Evolutionary conservation across 768 basidiomycete species (phyloP).

Genomic region (Cystofilobasidium bisporidii): DNA sequence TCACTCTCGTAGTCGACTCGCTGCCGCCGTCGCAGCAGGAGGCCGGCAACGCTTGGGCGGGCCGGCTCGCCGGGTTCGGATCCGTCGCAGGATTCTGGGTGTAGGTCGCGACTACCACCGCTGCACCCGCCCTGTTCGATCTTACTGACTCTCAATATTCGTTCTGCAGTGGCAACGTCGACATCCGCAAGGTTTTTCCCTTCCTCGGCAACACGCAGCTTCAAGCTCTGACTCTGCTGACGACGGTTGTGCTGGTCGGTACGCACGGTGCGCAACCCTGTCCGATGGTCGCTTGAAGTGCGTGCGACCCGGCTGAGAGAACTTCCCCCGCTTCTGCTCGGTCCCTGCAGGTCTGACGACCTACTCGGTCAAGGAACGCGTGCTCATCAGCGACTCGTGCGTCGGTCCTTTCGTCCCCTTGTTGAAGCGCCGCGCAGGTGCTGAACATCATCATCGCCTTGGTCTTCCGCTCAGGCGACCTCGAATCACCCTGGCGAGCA

Average conservation of each 20-base stretch:
- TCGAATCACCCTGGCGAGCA: constrained; percentile 37
- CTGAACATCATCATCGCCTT: neutral
- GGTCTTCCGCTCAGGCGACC: constrained; percentile 3
- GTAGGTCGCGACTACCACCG: constrained; percentile 45
- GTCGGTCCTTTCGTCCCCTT: constrained; percentile 15
- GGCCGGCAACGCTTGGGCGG: constrained; percentile 87
- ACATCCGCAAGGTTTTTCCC: constrained; percentile 60
- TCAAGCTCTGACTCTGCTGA: constrained; percentile 67
- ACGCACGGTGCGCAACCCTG: constrained; percentile 50
- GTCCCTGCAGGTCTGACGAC: constrained; percentile 50
- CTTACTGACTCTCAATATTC: constrained; percentile 5
- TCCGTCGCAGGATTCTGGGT: constrained; percentile 78
- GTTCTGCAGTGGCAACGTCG: constrained; percentile 70
- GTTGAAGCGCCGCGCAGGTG: constrained; percentile 27
- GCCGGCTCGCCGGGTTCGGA: constrained; percentile 79
- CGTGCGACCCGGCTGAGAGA: too few relatives aligned
- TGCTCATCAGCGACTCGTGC: constrained; percentile 49
- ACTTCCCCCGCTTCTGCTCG: too few relatives aligned
- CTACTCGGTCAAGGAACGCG: constrained; percentile 50
- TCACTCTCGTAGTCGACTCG: constrained; percentile 54
- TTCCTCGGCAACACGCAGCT: constrained; percentile 71
- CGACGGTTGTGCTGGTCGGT: constrained; percentile 54
- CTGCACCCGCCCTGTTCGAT: neutral
- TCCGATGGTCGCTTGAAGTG: too few relatives aligned
- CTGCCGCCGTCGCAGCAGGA: constrained; percentile 66